A percentile compares a stretch with the other conserved stretches of the same genome.
Evolutionary conservation across 495 filamentous ascomycete species (phyloP).

Genomic region (Daldinia childiae): DNA sequence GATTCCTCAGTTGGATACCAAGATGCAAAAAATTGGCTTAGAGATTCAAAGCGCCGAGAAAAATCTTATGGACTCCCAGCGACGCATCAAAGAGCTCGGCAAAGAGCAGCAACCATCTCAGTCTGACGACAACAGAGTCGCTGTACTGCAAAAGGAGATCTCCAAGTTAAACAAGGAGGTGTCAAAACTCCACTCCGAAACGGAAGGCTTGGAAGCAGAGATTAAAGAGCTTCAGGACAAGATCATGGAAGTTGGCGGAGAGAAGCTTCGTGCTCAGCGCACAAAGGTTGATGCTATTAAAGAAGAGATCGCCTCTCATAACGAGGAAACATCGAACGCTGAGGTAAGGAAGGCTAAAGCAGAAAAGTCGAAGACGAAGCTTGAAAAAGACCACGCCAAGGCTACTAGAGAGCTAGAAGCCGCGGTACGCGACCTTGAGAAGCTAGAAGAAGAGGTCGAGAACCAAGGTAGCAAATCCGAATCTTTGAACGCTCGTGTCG

Average conservation of each 20-base stretch:
- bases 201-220: constrained; percentile 85
- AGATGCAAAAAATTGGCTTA: constrained; percentile 89
- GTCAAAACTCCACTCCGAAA: constrained; percentile 80
- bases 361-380: constrained; percentile 89
- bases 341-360: constrained; percentile 89
- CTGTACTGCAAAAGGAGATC: constrained; percentile 78
- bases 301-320: constrained; percentile 81
- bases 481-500: constrained; percentile 75
- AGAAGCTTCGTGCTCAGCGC: constrained; percentile 88
- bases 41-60: constrained; percentile 87
- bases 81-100: constrained; percentile 81
- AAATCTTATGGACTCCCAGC: constrained; percentile 84
- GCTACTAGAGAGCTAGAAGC: constrained; percentile 79
- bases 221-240: constrained; percentile 91
- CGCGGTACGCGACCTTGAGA: constrained; percentile 74
- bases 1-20: constrained; percentile 85
- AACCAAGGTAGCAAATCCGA: constrained; percentile 79
- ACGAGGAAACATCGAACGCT: constrained; percentile 81
- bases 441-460: constrained; percentile 76
- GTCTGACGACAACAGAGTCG: constrained; percentile 76
- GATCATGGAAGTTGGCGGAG: constrained; percentile 97
- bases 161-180: constrained; percentile 78
- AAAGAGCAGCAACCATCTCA: constrained; percentile 81
- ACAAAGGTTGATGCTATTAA: constrained; percentile 92
- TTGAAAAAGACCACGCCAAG: constrained; percentile 79